Percentiles rank a stretch among this genome's conserved stretches.
phyloP scores from a whole-genome alignment of 1,139 yeast species.

The Wickerhamomyces sp. region DNA sequence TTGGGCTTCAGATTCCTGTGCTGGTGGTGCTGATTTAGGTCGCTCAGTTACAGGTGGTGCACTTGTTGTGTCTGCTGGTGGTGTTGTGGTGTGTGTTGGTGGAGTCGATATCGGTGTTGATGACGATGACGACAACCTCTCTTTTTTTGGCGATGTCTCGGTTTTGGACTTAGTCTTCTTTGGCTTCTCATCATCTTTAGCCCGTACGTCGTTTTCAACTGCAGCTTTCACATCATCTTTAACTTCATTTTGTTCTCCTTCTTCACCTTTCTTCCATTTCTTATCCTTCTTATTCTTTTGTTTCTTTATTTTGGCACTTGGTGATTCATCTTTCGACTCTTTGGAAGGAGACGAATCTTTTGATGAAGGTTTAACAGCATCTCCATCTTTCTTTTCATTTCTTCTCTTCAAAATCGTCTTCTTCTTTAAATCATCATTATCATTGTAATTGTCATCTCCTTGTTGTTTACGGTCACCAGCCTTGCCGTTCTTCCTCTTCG shows the following conservation, averaged over 20 bases:
- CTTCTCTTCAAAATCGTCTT: conserved; percentile 18
- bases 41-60: neutral
- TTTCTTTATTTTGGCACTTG: neutral
- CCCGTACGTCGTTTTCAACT: too few species aligned
- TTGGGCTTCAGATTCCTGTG: too few species aligned
- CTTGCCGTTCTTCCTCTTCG: too few species aligned
- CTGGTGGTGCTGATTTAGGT: neutral
- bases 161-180: too few species aligned
- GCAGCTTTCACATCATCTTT: too few species aligned
- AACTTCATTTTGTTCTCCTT: too few species aligned
- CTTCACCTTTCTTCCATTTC: too few species aligned
- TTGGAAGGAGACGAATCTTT: conserved; percentile 8
- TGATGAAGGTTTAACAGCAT: conserved; percentile 4
- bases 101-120: neutral
- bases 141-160: too few species aligned
- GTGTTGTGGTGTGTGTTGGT: neutral
- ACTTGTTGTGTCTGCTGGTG: neutral
- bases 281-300: too few species aligned
- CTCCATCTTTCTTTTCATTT: conserved; percentile 13
- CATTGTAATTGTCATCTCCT: neutral
- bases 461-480: too few species aligned
- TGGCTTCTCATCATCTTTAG: too few species aligned
- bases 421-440: conserved; percentile 8
- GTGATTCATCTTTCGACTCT: neutral
- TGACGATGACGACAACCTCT: too few species aligned